These are phyloP conservation scores for Microcyclospora tardicrescens DNA, from an alignment of 2,329 filamentous ascomycete species.

Conservation along the genomic window DNA sequence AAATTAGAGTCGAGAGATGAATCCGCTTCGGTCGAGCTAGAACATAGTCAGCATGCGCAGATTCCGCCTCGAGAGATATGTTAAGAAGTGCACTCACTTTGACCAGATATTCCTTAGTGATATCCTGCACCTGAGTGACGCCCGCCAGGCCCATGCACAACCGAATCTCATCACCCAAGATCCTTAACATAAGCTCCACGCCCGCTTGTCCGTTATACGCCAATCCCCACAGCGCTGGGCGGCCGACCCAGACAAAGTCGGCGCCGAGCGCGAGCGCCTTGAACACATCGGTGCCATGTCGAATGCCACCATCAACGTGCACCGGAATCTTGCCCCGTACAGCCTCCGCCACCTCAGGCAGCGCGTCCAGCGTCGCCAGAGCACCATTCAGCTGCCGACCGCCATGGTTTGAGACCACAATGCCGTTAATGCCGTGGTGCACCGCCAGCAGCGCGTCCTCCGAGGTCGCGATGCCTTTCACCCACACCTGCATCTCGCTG, in stretches of 20 bases:
- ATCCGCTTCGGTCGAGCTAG: constrained; percentile 18
- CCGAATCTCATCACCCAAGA: constrained; percentile 28
- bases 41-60: not conserved
- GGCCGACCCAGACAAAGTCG: constrained; percentile 30
- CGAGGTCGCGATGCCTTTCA: constrained; percentile 30
- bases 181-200: constrained; percentile 31
- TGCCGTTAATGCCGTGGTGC: constrained; percentile 26
- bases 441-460: constrained; percentile 36
- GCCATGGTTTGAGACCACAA: constrained; percentile 45
- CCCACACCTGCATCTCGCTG: constrained; percentile 37
- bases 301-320: constrained; percentile 46
- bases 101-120: constrained; percentile 28
- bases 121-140: constrained; percentile 24
- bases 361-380: constrained; percentile 39
- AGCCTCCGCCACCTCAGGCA: constrained; percentile 28
- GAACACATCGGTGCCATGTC: constrained; percentile 42
- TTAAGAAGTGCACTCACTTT: constrained; percentile 23
- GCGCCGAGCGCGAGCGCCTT: constrained; percentile 42
- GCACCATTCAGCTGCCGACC: constrained; percentile 45
- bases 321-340: constrained; percentile 37
- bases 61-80: constrained; percentile 1
- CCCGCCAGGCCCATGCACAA: constrained; percentile 30
- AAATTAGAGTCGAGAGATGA: constrained; percentile 12
- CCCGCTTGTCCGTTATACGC: constrained; percentile 27
- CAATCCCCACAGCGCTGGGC: constrained; percentile 37